Conservation (phyloP, 352 stramenopile species). For the Phytophthora crassamura region DNA sequence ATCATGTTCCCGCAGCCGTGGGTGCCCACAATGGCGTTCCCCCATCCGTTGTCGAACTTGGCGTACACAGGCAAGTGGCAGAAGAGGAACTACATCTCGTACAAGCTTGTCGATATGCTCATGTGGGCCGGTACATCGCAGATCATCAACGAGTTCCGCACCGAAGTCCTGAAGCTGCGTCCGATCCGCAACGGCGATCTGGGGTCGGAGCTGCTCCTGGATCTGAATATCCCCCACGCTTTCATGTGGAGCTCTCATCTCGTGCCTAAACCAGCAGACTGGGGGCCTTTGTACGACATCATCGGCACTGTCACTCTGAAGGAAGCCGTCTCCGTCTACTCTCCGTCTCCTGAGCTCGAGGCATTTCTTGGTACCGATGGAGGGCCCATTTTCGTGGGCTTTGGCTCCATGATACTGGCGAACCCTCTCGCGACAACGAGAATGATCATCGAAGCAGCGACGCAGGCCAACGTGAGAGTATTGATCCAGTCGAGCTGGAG, state of each 20-base stretch:
- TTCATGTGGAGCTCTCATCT: constrained; percentile 90
- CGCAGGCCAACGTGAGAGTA: constrained; percentile 67
- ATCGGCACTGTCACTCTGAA: constrained; percentile 82
- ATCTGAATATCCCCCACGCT: constrained; percentile 78
- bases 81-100: constrained; percentile 77
- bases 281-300: constrained; percentile 83
- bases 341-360: constrained; percentile 54
- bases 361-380: constrained; percentile 64
- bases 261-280: constrained; percentile 89
- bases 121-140: constrained; percentile 61
- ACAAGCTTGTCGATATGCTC: constrained; percentile 85
- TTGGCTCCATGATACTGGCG: constrained; percentile 93
- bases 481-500: constrained; percentile 91
- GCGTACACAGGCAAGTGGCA: constrained; percentile 65
- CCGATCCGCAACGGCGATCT: constrained; percentile 62
- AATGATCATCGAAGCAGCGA: constrained; percentile 87
- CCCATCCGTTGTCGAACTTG: constrained; percentile 87
- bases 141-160: constrained; percentile 87
- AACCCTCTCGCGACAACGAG: constrained; percentile 66
- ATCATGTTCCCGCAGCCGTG: constrained; percentile 94
- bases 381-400: constrained; percentile 93
- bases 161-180: constrained; percentile 52
- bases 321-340: constrained; percentile 43
- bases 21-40: constrained; percentile 84
- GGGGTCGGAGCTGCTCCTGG: constrained; percentile 55